Conservation (phyloP, 1,284 basidiomycete genomes). For the Leccinum olivaceoglutinosum region DNA sequence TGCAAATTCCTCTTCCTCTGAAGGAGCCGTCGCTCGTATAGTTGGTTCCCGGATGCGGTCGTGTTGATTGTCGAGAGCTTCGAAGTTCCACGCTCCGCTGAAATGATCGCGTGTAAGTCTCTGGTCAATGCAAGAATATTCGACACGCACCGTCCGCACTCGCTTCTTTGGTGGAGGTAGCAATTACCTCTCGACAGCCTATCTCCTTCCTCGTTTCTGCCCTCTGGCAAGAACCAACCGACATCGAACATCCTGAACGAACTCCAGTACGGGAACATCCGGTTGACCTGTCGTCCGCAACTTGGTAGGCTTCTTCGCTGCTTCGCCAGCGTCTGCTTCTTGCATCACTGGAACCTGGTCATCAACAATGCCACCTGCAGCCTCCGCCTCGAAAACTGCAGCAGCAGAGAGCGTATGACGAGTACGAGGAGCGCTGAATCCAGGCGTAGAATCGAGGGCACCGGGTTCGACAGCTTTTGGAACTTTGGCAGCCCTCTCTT, state of each 20-base stretch:
- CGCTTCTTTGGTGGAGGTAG: constrained; percentile 47
- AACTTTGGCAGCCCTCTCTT: constrained; percentile 26
- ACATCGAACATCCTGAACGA: constrained; percentile 82
- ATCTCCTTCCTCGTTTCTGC: constrained; percentile 52
- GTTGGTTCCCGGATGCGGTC: constrained; percentile 44
- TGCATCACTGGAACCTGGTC: constrained; percentile 6
- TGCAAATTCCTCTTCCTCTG: constrained; percentile 22
- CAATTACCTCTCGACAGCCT: constrained; percentile 36
- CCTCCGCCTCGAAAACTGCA: constrained; percentile 40
- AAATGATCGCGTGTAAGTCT: neutral
- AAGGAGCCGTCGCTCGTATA: constrained; percentile 17
- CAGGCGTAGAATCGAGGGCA: constrained; percentile 27
- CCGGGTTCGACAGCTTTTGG: constrained; percentile 31
- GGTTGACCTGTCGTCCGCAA: constrained; percentile 26
- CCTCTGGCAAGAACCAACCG: constrained; percentile 87
- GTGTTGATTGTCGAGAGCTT: constrained; percentile 48
- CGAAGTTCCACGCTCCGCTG: constrained; percentile 39
- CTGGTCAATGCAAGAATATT: neutral
- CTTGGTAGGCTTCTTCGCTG: constrained; percentile 16
- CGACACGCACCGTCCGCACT: constrained; percentile 41
- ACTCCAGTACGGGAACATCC: constrained; percentile 48
- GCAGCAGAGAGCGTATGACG: constrained; percentile 37
- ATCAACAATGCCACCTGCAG: neutral
- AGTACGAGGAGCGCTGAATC: constrained; percentile 45
- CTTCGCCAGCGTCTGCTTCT: constrained; percentile 16